Percentiles rank a stretch among this genome's conserved stretches.
phyloP scores from a whole-genome alignment of 371 early-diverging fungal genomes.

The Choanephora cucurbitarum region DNA sequence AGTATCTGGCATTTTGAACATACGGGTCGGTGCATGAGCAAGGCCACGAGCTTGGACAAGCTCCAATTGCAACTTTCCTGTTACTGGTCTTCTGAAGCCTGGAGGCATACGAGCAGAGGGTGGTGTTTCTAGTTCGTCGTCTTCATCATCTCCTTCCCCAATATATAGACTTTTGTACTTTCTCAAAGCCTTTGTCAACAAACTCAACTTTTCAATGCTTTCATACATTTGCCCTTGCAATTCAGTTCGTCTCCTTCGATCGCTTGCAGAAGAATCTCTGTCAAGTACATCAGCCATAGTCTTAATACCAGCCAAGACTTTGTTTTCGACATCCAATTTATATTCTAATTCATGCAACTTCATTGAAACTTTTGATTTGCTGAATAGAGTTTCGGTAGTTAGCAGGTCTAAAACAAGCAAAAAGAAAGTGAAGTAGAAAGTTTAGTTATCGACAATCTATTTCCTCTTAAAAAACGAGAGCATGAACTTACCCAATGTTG shows the following conservation, averaged over 20 bases:
- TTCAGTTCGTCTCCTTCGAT: conserved; percentile 62
- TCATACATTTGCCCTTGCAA: conserved; percentile 73
- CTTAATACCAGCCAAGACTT: conserved; percentile 78
- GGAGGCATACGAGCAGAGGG: conserved; percentile 61
- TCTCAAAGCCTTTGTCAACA: conserved; percentile 79
- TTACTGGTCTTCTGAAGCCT: conserved; percentile 73
- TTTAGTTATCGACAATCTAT: background rate
- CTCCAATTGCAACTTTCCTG: conserved; percentile 73
- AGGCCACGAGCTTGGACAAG: conserved; percentile 69
- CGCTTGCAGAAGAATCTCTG: conserved; percentile 33
- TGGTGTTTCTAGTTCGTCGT: conserved; percentile 49
- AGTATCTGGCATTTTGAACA: conserved; percentile 48
- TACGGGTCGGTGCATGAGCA: conserved; percentile 64
- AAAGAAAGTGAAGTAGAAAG: background rate
- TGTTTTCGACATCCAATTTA: conserved; percentile 91
- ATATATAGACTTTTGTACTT: conserved; percentile 85
- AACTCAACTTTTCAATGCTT: conserved; percentile 78
- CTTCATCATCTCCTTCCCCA: conserved; percentile 64
- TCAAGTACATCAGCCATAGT: conserved; percentile 60
- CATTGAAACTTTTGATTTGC: conserved; percentile 83
- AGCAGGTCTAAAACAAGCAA: conserved; percentile 53
- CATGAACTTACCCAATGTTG: conserved; percentile 49
- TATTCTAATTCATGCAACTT: conserved; percentile 84
- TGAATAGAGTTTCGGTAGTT: conserved; percentile 75
- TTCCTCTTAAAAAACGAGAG: conserved; percentile 3